Base-by-base conservation (phyloP, 768 basidiomycete species). In the Phaeotremella fagi region DNA sequence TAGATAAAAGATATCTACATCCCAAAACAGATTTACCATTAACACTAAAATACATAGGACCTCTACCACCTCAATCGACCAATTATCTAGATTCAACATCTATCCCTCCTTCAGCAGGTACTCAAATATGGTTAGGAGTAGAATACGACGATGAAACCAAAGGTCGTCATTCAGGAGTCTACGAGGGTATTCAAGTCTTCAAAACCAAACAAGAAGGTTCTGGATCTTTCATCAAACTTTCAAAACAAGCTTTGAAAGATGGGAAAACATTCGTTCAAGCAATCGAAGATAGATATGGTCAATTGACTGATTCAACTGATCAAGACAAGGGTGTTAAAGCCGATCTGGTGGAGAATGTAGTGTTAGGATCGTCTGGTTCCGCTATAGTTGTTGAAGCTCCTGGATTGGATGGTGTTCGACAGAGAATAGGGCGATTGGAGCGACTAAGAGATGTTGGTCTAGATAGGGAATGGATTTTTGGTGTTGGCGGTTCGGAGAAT, bases 91-190 rank as follows among this genome's bases (percentile, higher is more conserved):
- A 27, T 31, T 43, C 22, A 29, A 23, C 29, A 41, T 4, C 20
- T 11, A 6, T 6, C 26, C 9, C 51, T 11, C 6, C 6, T 45
- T 28, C 47, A 48, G 18, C 2, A 23, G 9, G 9, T 12, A 51
- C n/a, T 26, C 46, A 46, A 25, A 61, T 74, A 12, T 98, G 92
- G 92, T 79, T 91, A n/a, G 94, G 94, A n/a, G 81, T 97, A 43
- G 94, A 98, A 76, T 98, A 92, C 88, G 94, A 98, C 68, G 85
- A 90, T 64, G 80, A 84, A 18, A 55, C 71, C 6, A 82, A 90
- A 52, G 94, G 94, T 24, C 92, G 87, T 72, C 91, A 97, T 71
- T 82, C 86, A 61, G 94, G 94, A 4, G 70, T 78, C 59, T 87
- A 89, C 68, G 83, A 88, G 59, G 85, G 83, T 43, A 81, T 79